Percentiles rank a stretch among this genome's conserved stretches.
Conservation (phyloP, 1,284 basidiomycete genomes). For the Xerocomus nothofagi region DNA sequence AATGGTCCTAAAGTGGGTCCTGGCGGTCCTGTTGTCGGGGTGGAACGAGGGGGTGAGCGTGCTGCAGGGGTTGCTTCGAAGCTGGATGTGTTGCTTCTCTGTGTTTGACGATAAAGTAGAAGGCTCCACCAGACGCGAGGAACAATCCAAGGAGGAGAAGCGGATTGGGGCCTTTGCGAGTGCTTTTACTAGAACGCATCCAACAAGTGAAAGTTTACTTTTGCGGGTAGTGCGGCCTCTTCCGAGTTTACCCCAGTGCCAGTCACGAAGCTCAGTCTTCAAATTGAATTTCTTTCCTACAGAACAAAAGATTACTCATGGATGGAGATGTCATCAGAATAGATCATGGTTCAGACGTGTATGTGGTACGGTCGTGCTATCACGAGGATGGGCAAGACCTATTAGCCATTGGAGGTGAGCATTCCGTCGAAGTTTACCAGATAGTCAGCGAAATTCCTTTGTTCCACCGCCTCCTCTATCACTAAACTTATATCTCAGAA, state of each 20-base stretch:
- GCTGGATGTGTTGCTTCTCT: slow-evolving; percentile 61
- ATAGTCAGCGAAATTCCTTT: slow-evolving; percentile 45
- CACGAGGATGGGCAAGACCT: slow-evolving; percentile 65
- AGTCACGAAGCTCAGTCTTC: too few species aligned
- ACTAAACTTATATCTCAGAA: slow-evolving; percentile 32
- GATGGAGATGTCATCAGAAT: slow-evolving; percentile 47
- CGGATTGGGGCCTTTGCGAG: slow-evolving; percentile 57
- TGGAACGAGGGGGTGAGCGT: slow-evolving; percentile 65
- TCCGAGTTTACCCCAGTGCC: background rate
- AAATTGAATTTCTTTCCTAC: too few species aligned
- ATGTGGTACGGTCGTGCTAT: slow-evolving; percentile 60
- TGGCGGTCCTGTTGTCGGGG: slow-evolving; percentile 43
- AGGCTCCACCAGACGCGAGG: slow-evolving; percentile 54
- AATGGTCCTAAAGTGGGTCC: slow-evolving; percentile 12
- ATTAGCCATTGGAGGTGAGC: slow-evolving; percentile 67
- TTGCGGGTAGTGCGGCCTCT: slow-evolving; percentile 12
- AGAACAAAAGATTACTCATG: slow-evolving; percentile 33
- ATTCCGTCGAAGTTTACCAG: slow-evolving; percentile 67
- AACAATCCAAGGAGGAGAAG: slow-evolving; percentile 57
- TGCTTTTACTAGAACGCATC: slow-evolving; percentile 17
- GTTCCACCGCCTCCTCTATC: slow-evolving; percentile 5
- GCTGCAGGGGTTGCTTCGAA: slow-evolving; percentile 59
- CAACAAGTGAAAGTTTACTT: background rate
- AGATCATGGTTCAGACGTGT: slow-evolving; percentile 56
- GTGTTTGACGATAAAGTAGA: slow-evolving; percentile 53